Evolutionary conservation across 768 basidiomycete genomes (phyloP), one percentile per base, ranked within the genome.

Genomic region (Lyophyllum decastes): DNA sequence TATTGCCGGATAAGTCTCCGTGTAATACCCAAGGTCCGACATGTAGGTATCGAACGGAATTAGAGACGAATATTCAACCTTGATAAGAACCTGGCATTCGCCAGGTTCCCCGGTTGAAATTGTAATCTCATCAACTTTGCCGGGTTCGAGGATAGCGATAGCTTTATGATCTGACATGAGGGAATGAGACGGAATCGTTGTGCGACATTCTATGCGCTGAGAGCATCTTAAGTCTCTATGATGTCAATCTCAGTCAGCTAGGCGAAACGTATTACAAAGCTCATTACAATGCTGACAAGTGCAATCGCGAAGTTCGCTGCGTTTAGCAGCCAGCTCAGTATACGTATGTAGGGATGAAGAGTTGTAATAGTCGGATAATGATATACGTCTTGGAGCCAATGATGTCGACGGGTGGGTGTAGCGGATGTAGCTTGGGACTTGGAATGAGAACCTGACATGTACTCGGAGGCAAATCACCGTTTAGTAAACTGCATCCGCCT

Each of bases 81-180:
- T 73, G 24, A 80, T 33, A 4, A 76, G 69, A 25, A 79, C 68
- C 51, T 77, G 66, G 14, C 68, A 71, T 1, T 61, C 52, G 11
- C 65, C 67, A 14, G 76, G 77, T n/a, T 41, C 56, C 17, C 41
- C 27, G 11, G 76, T 77, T 19, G 66, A 60, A 22, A 76, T 61
- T 26, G 68, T 64, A n/a, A 76, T 70, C 9, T 48, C 71, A 22
- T 76, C 75, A 34, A 78, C 58, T 4, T 68, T 63, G 6, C 76
- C 74, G 54, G 69, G 64, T 33, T 75, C 61, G 7, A 66, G 71
- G 6, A 73, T 68, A 8, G 77, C 81, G 46, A 82, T 69, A 10
- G 76, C 81, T 10, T 64, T 72, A 60, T 83, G 80, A 1, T 70
- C 78, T 50, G 73, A 47, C 71, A 73, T 75, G 55, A 49, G 19